Conservation (phyloP, 2,329 filamentous ascomycete genomes). For the Neoscytalidium dimidiatum region DNA sequence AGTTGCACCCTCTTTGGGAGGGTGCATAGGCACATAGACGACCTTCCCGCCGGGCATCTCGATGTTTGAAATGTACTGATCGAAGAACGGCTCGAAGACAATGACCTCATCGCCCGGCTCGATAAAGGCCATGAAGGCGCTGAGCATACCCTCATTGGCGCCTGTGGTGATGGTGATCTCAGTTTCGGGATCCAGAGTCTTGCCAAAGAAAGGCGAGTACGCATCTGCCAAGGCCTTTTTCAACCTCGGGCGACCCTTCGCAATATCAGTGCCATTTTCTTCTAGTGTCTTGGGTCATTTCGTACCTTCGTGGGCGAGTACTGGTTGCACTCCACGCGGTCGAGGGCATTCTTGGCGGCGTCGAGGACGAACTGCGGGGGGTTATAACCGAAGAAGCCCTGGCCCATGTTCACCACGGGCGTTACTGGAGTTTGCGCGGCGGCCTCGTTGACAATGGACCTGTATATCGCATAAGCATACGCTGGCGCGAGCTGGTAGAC, state of each 20-base stretch:
- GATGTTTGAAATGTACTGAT: constrained; percentile 99
- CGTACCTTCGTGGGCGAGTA: constrained; percentile 86
- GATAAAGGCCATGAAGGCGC: constrained; percentile 96
- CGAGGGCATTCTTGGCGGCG: constrained; percentile 85
- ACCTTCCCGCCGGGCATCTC: constrained; percentile 97
- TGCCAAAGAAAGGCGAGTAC: constrained; percentile 87
- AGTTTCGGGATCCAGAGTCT: constrained; percentile 79
- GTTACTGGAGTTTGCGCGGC: constrained; percentile 64
- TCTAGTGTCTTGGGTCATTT: not conserved
- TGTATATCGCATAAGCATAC: constrained; percentile 28
- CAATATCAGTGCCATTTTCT: not conserved
- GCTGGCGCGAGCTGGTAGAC: not conserved
- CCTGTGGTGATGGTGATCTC: constrained; percentile 95
- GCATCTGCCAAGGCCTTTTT: constrained; percentile 92
- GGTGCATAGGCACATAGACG: constrained; percentile 92
- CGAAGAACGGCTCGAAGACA: constrained; percentile 97
- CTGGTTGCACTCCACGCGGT: constrained; percentile 95
- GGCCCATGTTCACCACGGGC: constrained; percentile 70
- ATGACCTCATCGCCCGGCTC: constrained; percentile 96
- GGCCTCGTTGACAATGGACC: constrained; percentile 69
- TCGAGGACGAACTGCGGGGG: constrained; percentile 87
- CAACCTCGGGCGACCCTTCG: constrained; percentile 76
- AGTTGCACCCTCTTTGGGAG: constrained; percentile 75
- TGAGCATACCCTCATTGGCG: constrained; percentile 85
- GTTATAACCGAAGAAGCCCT: constrained; percentile 89